Evolutionary conservation across 352 stramenopile species (phyloP).

Genomic region (Thraustotheca clavata): DNA sequence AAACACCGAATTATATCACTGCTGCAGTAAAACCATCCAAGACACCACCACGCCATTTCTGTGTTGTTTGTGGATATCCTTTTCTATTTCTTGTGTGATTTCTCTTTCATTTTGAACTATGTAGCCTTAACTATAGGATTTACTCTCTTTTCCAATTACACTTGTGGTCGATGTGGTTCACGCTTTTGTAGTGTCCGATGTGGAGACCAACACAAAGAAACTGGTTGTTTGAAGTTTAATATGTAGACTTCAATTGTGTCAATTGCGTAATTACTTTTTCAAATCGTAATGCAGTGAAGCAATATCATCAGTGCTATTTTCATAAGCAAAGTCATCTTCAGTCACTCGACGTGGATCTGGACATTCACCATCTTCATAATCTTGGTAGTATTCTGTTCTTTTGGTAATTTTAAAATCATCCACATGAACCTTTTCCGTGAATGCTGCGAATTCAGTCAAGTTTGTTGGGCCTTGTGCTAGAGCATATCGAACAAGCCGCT

Average conservation of each 20-base stretch:
- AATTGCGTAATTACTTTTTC: too few species aligned
- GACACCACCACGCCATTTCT: constrained; percentile 68
- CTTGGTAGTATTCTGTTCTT: constrained; percentile 37
- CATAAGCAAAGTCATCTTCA: constrained; percentile 35
- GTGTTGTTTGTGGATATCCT: constrained; percentile 63
- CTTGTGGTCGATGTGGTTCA: constrained; percentile 69
- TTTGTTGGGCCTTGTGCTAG: constrained; percentile 42
- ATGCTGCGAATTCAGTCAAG: constrained; percentile 43
- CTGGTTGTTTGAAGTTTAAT: constrained; percentile 84
- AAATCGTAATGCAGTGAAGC: not conserved
- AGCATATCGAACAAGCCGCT: constrained; percentile 48
- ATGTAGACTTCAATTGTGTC: constrained; percentile 19
- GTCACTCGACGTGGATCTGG: constrained; percentile 52
- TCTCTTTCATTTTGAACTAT: not conserved
- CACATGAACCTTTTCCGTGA: constrained; percentile 50
- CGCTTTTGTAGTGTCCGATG: constrained; percentile 76
- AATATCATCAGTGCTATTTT: not conserved
- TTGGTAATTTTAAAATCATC: constrained; percentile 55
- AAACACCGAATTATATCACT: constrained; percentile 59
- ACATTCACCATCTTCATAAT: constrained; percentile 68
- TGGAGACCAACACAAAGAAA: constrained; percentile 84
- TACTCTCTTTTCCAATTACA: constrained; percentile 59
- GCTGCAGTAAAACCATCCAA: constrained; percentile 49
- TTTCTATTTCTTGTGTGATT: constrained; percentile 3
- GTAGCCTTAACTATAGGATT: not conserved